These are phyloP conservation scores for Amylostereum areolatum DNA, from an alignment of 1,284 basidiomycete species.

Conservation along the genomic window DNA sequence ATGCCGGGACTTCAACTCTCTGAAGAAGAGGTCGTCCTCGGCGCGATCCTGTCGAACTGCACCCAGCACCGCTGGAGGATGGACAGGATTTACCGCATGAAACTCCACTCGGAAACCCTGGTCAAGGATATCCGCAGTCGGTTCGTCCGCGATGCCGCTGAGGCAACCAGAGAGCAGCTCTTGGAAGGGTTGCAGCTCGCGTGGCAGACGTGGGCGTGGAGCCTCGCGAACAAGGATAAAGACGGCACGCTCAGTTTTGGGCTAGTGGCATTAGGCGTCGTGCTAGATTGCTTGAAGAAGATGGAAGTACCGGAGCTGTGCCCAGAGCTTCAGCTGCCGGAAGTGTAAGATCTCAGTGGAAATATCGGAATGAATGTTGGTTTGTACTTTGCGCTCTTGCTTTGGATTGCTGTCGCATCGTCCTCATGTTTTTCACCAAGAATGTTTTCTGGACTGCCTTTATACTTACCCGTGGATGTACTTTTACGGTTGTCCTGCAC, in stretches of 20 bases:
- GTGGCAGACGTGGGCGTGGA: conserved; percentile 62
- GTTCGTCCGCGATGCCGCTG: conserved; percentile 24
- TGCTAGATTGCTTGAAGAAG: conserved; percentile 54
- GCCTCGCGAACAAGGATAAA: conserved; percentile 32
- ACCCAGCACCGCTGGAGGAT: conserved; percentile 52
- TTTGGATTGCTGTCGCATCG: neutral
- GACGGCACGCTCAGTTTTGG: conserved; percentile 68
- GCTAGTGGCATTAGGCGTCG: conserved; percentile 50
- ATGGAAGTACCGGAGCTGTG: conserved; percentile 18
- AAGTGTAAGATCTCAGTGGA: neutral
- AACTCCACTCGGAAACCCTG: conserved; percentile 47
- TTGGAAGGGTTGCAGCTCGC: conserved; percentile 41
- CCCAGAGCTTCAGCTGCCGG: neutral
- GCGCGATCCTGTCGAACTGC: conserved; percentile 62
- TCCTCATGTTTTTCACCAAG: neutral
- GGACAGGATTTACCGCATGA: conserved; percentile 59
- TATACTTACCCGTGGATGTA: neutral
- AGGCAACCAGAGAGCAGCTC: conserved; percentile 26
- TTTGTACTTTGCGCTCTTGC: neutral
- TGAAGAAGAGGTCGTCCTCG: conserved; percentile 70
- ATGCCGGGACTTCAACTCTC: conserved; percentile 47
- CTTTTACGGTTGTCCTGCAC: too few relatives aligned
- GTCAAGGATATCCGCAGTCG: conserved; percentile 45
- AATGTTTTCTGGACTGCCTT: neutral
- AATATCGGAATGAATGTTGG: neutral